A percentile compares a stretch with the other conserved stretches of the same genome.
Evolutionary conservation across 495 filamentous ascomycete genomes (phyloP).

Genomic region (Corynascus novoguineensis): DNA sequence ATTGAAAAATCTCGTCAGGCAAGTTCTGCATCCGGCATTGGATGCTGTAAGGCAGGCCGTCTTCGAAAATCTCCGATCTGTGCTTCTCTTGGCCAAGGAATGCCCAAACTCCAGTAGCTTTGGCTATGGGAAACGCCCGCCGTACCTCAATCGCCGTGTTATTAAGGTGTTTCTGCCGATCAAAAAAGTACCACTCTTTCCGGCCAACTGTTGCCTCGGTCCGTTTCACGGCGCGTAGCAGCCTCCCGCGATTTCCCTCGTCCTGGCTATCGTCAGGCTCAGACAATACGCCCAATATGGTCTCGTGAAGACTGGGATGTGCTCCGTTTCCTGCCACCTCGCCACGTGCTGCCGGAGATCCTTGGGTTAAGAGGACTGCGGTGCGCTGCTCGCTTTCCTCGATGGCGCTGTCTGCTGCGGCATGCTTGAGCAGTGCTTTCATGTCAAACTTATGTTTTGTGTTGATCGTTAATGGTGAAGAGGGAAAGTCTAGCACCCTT

Average conservation of each 20-base stretch:
- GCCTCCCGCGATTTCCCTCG: slow-evolving; percentile 49
- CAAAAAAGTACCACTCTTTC: slow-evolving; percentile 65
- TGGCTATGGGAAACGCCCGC: slow-evolving; percentile 31
- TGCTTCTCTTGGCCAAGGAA: slow-evolving; percentile 43
- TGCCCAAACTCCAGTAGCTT: slow-evolving; percentile 32
- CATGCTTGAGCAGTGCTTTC: slow-evolving; percentile 56
- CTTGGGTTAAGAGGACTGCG: slow-evolving; percentile 31
- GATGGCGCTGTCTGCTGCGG: slow-evolving; percentile 50
- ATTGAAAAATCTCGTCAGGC: slow-evolving; percentile 65
- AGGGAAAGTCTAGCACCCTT: slow-evolving; percentile 31
- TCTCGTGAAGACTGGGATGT: slow-evolving; percentile 28
- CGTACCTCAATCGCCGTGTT: slow-evolving; percentile 26
- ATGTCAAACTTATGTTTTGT: slow-evolving; percentile 64
- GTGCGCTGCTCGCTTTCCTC: slow-evolving; percentile 54
- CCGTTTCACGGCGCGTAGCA: slow-evolving; percentile 65
- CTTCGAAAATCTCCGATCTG: slow-evolving; percentile 60
- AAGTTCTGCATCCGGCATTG: slow-evolving; percentile 46
- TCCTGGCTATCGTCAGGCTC: slow-evolving; percentile 48
- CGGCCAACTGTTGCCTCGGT: slow-evolving; percentile 62
- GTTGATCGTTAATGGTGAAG: slow-evolving; percentile 42
- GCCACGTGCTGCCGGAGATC: slow-evolving; percentile 22
- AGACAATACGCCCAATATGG: slow-evolving; percentile 39
- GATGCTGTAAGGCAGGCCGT: slow-evolving; percentile 60
- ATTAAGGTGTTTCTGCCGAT: slow-evolving; percentile 23
- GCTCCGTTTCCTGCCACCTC: slow-evolving; percentile 15